These are phyloP conservation scores for Quambalaria eucalypti DNA, from an alignment of 1,284 basidiomycete genomes.

Conservation along the genomic window DNA sequence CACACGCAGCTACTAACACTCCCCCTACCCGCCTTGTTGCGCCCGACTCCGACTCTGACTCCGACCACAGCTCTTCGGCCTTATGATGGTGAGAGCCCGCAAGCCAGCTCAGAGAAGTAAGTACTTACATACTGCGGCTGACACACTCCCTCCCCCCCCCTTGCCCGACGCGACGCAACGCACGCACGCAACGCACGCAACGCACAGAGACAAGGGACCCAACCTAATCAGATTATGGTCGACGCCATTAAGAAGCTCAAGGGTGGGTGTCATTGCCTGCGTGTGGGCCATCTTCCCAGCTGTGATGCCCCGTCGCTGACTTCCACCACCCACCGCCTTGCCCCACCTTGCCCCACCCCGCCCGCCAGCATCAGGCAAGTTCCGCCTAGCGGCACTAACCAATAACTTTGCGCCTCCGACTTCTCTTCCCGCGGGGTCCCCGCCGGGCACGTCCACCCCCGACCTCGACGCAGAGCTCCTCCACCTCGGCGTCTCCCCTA, in stretches of 20 bases:
- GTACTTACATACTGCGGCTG: too few species aligned
- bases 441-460: conserved; percentile 2
- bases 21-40: not conserved
- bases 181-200: too few species aligned
- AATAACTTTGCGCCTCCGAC: conserved; percentile 45
- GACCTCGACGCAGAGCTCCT: conserved; percentile 31
- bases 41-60: too few species aligned
- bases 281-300: not conserved
- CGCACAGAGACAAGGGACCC: conserved; percentile 12
- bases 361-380: conserved; percentile 30
- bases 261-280: not conserved
- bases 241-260: conserved; percentile 25
- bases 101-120: conserved; percentile 8
- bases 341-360: not conserved
- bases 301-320: not conserved
- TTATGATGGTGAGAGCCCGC: conserved; percentile 37
- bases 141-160: conserved; percentile 1
- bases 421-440: conserved; percentile 8
- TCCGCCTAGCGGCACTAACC: conserved; percentile 45
- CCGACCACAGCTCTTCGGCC: conserved; percentile 42
- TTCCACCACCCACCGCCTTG: not conserved
- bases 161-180: too few species aligned
- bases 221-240: conserved; percentile 33
- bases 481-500: conserved; percentile 18
- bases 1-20: not conserved